Evolutionary conservation across 179 eudicot genomes (phyloP), one percentile per base, ranked within the genome.

Genomic region (Nepenthes alata): DNA sequence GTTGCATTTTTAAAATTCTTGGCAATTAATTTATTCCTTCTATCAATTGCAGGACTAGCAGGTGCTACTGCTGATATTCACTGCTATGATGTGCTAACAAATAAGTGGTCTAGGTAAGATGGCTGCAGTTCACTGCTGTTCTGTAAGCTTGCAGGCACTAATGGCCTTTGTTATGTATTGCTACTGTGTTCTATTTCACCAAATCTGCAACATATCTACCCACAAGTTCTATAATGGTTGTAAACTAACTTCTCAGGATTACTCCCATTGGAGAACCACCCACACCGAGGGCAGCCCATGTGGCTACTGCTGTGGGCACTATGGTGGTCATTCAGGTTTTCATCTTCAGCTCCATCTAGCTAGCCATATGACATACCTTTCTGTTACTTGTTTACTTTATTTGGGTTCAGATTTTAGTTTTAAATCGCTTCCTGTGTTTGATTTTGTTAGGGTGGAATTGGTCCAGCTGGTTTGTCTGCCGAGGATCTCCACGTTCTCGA

Each of bases 61-160:
- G 97, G 99, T 63, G 98, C 98, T 5, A 93, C 99, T n/a, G 95
- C 99, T 49, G 99, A 94, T 77, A 79, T 94, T 67, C 99, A 94
- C 70, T 85, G 91, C 73, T 94, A 94, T 66, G 97, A 94, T 66
- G 96, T 94, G 64, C 67, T 84, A 72, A 80, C 96, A 10, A 90
- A 90, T 73, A 94, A 87, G 74, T 90, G 97, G 99, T 82, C 98
- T 54, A 80, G 98, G 97, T 87, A 79, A 77, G 84, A 58, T 41
- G 45, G 45, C 8, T 41, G 45, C 45, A 41, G 45, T 41, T 25
- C 25, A 25, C 25, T 25, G 25, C 25, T 25, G 25, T 25, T 25
- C 25, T 25, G 47, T 47, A 56, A 53, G 37, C 2, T 4, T 36
- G 45, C 45, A 4, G 45, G 6, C 8, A 41, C 45, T 41, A 41